Conservation (phyloP, 345 rosid genomes). For the Acer saccharum region DNA sequence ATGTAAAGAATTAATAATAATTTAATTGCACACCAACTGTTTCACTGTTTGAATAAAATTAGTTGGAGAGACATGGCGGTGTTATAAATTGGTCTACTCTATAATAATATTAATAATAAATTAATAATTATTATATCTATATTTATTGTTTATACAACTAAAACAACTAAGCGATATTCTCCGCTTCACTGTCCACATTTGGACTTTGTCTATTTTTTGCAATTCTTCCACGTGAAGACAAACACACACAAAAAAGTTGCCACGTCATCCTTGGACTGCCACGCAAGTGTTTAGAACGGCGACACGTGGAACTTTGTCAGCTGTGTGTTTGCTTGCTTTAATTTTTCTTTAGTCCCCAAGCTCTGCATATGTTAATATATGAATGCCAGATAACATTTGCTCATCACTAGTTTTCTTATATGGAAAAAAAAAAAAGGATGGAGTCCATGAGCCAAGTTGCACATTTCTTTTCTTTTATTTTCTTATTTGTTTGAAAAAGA, state of each 20-base stretch:
- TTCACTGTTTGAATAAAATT: constrained; percentile 27
- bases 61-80: constrained; percentile 30
- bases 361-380: background rate
- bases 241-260: background rate
- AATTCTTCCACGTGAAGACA: background rate
- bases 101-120: background rate
- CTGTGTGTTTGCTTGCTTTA: background rate
- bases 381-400: constrained; percentile 17
- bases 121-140: background rate
- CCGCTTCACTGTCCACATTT: constrained; percentile 19
- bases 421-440: background rate
- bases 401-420: background rate
- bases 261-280: constrained; percentile 7
- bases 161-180: constrained; percentile 31
- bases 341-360: background rate
- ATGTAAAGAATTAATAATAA: background rate
- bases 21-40: constrained; percentile 9
- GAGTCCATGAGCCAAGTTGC: background rate
- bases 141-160: constrained; percentile 16
- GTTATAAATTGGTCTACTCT: constrained; percentile 10
- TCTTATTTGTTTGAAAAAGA: too few relatives aligned
- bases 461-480: background rate
- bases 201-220: constrained; percentile 1
- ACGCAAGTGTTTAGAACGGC: background rate
- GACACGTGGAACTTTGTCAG: constrained; percentile 4